Evolutionary conservation across 106 monocot species (phyloP).

Genomic region (Dendrobium nobile): DNA sequence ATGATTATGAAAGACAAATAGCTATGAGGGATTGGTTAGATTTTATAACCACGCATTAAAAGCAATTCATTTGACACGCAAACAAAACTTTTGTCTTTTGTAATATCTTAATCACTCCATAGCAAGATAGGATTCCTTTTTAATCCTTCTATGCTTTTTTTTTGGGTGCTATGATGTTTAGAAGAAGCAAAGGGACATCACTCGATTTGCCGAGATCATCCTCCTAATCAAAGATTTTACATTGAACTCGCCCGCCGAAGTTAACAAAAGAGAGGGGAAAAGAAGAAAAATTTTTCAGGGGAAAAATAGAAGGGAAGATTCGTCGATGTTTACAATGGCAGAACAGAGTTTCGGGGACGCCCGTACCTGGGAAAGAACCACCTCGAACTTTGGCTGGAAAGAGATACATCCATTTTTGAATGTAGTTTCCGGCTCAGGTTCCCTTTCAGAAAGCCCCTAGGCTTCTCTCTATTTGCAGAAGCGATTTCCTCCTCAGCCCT

Average conservation of each 20-base stretch:
- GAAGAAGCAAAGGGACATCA: slow-evolving; percentile 2
- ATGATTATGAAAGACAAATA: too few relatives aligned
- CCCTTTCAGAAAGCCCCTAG: slow-evolving; percentile 9
- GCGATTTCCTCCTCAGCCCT: slow-evolving; percentile 1
- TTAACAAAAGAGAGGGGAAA: background rate
- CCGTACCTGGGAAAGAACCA: slow-evolving; percentile 28
- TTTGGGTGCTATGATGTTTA: background rate
- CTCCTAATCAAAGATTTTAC: slow-evolving; percentile 5
- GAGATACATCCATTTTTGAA: slow-evolving; percentile 21
- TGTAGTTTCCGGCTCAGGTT: background rate
- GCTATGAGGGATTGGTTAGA: background rate
- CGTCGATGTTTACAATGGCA: slow-evolving; percentile 23
- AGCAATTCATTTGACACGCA: background rate
- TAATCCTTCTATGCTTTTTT: background rate
- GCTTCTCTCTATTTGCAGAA: slow-evolving; percentile 6
- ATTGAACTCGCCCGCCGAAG: background rate
- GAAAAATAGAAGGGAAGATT: background rate
- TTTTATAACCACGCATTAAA: background rate
- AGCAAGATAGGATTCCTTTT: slow-evolving; percentile 8
- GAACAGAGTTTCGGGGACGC: slow-evolving; percentile 17
- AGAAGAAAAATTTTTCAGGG: background rate
- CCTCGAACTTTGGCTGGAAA: slow-evolving; percentile 28
- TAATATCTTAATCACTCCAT: background rate
- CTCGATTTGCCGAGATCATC: slow-evolving; percentile 1
- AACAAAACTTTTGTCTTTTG: background rate